Evolutionary conservation across 176 grass and related monocot species (phyloP).

Genomic region (Stipa capillata): DNA sequence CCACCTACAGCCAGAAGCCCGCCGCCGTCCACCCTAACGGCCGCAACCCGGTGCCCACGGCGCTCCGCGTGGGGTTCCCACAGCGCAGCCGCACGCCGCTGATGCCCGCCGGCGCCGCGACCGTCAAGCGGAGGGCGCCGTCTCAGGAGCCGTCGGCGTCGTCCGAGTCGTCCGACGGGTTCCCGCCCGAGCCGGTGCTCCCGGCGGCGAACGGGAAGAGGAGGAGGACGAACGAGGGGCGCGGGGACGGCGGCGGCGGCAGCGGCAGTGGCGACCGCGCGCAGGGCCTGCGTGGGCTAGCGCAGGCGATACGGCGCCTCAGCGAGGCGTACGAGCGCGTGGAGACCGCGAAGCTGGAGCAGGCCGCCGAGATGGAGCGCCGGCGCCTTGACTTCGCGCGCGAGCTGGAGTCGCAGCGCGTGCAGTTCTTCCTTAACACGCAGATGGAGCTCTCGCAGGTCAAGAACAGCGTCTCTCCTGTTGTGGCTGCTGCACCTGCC

Average conservation of each 20-base stretch:
- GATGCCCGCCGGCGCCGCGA: not conserved
- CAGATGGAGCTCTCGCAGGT: constrained; percentile 72
- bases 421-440: constrained; percentile 91
- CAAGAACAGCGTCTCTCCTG: constrained; percentile 18
- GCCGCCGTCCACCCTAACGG: constrained; percentile 15
- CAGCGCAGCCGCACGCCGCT: constrained; percentile 59
- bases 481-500: not conserved
- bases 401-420: constrained; percentile 72
- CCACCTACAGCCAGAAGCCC: constrained; percentile 37
- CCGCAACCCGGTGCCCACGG: constrained; percentile 15
- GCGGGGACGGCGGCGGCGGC: not conserved
- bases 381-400: constrained; percentile 64
- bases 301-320: constrained; percentile 44
- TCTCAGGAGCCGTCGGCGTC: constrained; percentile 38
- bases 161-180: constrained; percentile 70
- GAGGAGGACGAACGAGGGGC: constrained; percentile 21
- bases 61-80: constrained; percentile 43
- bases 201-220: constrained; percentile 51
- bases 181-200: constrained; percentile 40
- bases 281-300: constrained; percentile 44
- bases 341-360: constrained; percentile 72
- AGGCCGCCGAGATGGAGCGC: constrained; percentile 64
- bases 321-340: constrained; percentile 75
- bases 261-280: not conserved
- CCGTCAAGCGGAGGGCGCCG: constrained; percentile 6